Conservation (phyloP, 345 rosid genomes). For the Lenwebbia sp. region DNA sequence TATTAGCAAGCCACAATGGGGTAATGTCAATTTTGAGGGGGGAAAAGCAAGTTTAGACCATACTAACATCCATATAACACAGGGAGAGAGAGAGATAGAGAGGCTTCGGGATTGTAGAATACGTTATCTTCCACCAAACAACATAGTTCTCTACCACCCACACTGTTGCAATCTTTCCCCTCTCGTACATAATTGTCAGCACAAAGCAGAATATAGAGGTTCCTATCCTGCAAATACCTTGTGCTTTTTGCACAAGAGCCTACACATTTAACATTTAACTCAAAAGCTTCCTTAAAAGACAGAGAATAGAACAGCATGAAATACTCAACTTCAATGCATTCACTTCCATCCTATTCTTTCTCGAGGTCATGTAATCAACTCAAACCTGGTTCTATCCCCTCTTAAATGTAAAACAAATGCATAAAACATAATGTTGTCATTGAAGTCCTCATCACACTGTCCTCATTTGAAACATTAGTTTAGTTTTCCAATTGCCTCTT, state of each 20-base stretch:
- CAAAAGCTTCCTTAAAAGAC: neutral
- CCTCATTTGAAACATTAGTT: neutral
- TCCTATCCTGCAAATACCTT: neutral
- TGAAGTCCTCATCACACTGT: neutral
- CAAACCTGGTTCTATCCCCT: neutral
- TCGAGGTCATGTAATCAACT: neutral
- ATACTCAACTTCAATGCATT: neutral
- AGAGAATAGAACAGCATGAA: neutral
- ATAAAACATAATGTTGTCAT: neutral
- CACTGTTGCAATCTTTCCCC: neutral
- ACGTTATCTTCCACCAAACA: neutral
- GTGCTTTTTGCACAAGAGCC: neutral
- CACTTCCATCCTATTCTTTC: neutral
- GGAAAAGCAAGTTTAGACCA: neutral
- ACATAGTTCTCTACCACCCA: neutral
- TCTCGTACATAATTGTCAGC: neutral
- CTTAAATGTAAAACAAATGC: neutral
- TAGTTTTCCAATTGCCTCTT: neutral
- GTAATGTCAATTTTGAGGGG: neutral
- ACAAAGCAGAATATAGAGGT: neutral
- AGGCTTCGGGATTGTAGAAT: neutral
- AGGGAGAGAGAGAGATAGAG: neutral
- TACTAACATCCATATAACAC: neutral
- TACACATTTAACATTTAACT: neutral
- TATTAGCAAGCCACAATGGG: neutral